phyloP scores from a whole-genome alignment of 805 yeast species.

The Cyberlindnera nakhonratchasimensis region DNA sequence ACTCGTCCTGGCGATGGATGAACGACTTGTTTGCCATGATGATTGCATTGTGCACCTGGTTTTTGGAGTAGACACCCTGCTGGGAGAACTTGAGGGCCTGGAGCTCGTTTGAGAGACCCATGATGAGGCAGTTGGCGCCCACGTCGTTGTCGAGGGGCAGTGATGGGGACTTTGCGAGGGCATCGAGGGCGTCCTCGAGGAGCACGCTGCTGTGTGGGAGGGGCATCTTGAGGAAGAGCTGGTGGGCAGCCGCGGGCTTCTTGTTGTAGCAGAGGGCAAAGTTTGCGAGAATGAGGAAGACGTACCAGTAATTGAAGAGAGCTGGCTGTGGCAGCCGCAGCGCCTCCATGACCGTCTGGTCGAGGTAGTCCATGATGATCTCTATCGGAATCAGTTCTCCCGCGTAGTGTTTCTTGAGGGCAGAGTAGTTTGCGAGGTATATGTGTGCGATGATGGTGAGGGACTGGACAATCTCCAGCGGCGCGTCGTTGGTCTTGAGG shows the following conservation, averaged over 20 bases:
- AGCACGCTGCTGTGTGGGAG: constrained; percentile 5
- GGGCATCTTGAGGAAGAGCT: constrained; percentile 17
- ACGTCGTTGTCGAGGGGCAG: constrained; percentile 1
- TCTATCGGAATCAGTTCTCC: constrained; percentile 38
- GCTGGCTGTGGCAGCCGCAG: constrained; percentile 8
- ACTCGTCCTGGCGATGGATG: constrained; percentile 9
- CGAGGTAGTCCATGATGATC: constrained; percentile 46
- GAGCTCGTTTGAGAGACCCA: constrained; percentile 26
- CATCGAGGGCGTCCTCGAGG: constrained; percentile 9
- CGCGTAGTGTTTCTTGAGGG: constrained; percentile 14
- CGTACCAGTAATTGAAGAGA: constrained; percentile 40
- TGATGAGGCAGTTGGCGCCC: constrained; percentile 13
- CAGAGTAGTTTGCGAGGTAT: constrained; percentile 36
- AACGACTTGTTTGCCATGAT: constrained; percentile 46
- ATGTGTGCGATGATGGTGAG: constrained; percentile 43
- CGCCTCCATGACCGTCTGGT: constrained; percentile 38
- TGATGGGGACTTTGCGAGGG: constrained; percentile 13
- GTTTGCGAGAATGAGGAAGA: constrained; percentile 44
- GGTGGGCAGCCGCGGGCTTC: constrained; percentile 39
- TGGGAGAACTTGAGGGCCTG: constrained; percentile 23
- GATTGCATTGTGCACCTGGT: constrained; percentile 48
- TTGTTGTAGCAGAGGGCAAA: constrained; percentile 38
- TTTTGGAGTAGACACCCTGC: constrained; percentile 21
- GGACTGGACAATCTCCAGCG: constrained; percentile 40
- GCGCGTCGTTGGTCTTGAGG: constrained; percentile 21